Percentiles rank a stretch among this genome's conserved stretches.
These are phyloP conservation scores for Coemansia sp. DNA, from an alignment of 192 early-diverging fungal genomes.

Conservation along the genomic window DNA sequence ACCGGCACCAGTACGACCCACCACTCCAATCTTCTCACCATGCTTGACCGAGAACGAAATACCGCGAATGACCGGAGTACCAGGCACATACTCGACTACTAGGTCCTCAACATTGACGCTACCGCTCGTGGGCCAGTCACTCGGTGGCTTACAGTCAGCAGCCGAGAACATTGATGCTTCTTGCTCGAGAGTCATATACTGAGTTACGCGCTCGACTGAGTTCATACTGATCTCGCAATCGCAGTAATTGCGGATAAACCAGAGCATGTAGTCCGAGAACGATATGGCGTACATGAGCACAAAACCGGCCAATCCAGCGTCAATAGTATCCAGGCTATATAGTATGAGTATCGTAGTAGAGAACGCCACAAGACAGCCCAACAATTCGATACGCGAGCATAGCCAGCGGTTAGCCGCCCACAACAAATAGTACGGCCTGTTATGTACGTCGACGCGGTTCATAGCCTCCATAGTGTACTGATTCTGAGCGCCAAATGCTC, in stretches of 20 bases:
- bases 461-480: conserved; percentile 72
- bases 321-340: conserved; percentile 59
- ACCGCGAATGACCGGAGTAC: conserved; percentile 75
- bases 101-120: conserved; percentile 70
- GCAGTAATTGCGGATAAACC: conserved; percentile 81
- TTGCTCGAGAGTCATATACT: conserved; percentile 83
- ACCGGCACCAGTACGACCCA: conserved; percentile 89
- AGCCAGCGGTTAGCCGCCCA: conserved; percentile 94
- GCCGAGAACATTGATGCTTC: conserved; percentile 57
- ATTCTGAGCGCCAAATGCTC: conserved; percentile 81
- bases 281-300: conserved; percentile 82
- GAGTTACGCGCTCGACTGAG: conserved; percentile 83
- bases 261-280: conserved; percentile 81
- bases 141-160: conserved; percentile 58
- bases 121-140: conserved; percentile 73
- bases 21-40: conserved; percentile 86
- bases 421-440: conserved; percentile 84
- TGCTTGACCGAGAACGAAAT: conserved; percentile 73
- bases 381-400: conserved; percentile 78
- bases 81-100: conserved; percentile 76
- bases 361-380: conserved; percentile 78
- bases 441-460: conserved; percentile 72
- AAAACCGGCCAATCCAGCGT: conserved; percentile 89
- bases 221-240: conserved; percentile 89
- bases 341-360: conserved; percentile 71